phyloP scores from a whole-genome alignment of 306 rosid genomes.

The Cicer yamashitae region DNA sequence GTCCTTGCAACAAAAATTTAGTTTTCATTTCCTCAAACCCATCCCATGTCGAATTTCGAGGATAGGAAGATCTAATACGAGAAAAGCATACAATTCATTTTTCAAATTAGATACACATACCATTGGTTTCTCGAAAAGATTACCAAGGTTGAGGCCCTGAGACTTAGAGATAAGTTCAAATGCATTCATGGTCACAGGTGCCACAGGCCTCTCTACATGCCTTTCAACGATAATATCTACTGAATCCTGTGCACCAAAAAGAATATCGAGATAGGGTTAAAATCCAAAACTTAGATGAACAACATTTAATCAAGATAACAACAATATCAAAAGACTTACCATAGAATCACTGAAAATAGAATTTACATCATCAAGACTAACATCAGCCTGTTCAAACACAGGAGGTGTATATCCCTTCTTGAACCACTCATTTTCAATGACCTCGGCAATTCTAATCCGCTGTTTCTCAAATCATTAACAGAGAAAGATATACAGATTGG shows the following conservation, averaged over 20 bases:
- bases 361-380: slow-evolving; percentile 76
- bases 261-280: slow-evolving; percentile 40
- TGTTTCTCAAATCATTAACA: slow-evolving; percentile 55
- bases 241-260: slow-evolving; percentile 56
- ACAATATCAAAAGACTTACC: slow-evolving; percentile 56
- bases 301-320: slow-evolving; percentile 29
- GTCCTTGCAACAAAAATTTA: not conserved
- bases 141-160: slow-evolving; percentile 85
- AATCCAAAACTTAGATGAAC: slow-evolving; percentile 28
- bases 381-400: slow-evolving; percentile 72
- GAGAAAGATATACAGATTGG: slow-evolving; percentile 34
- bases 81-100: slow-evolving; percentile 4
- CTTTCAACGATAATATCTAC: slow-evolving; percentile 77
- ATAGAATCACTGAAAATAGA: slow-evolving; percentile 66
- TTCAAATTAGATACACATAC: slow-evolving; percentile 51
- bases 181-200: slow-evolving; percentile 91
- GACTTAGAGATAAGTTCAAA: slow-evolving; percentile 96
- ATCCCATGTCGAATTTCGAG: slow-evolving; percentile 18
- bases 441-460: slow-evolving; percentile 83
- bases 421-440: slow-evolving; percentile 94
- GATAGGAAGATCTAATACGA: slow-evolving; percentile 3
- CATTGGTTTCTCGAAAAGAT: slow-evolving; percentile 94
- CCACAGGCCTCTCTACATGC: slow-evolving; percentile 60
- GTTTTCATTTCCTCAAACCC: slow-evolving; percentile 26
- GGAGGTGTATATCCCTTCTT: slow-evolving; percentile 93